Conservation (phyloP, 352 stramenopile genomes). For the Globisporangium rhizosaccharum region DNA sequence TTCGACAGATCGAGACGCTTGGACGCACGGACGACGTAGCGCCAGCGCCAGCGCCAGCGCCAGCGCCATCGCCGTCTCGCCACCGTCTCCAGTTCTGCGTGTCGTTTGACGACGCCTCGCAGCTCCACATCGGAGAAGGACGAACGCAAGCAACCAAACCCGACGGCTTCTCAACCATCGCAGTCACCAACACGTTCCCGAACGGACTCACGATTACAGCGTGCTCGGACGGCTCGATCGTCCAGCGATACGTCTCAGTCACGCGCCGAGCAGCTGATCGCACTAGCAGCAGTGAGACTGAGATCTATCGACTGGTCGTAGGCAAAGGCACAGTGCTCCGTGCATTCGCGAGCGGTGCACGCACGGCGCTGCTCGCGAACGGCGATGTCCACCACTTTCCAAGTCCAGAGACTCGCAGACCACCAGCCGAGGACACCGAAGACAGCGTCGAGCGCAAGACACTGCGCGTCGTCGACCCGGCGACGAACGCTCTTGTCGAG, state of each 20-base stretch:
- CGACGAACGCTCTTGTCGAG: constrained; percentile 66
- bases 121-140: constrained; percentile 36
- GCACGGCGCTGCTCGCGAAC: constrained; percentile 44
- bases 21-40: neutral
- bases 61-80: neutral
- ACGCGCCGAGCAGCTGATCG: neutral
- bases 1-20: constrained; percentile 23
- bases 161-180: constrained; percentile 41
- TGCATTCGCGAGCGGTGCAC: constrained; percentile 29
- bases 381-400: constrained; percentile 24
- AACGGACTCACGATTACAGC: constrained; percentile 46
- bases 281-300: constrained; percentile 1
- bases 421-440: neutral
- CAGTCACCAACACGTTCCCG: constrained; percentile 36
- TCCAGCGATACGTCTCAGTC: constrained; percentile 24
- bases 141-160: constrained; percentile 31
- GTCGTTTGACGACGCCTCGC: constrained; percentile 47
- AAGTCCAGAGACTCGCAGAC: neutral
- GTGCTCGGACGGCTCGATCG: constrained; percentile 56
- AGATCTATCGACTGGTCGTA: constrained; percentile 45
- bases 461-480: constrained; percentile 47
- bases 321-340: constrained; percentile 51
- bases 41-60: neutral
- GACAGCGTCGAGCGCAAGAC: constrained; percentile 7
- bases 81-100: constrained; percentile 42